Evolutionary conservation across 163 green algal species (phyloP).

Genomic region (Volvox carteri): DNA sequence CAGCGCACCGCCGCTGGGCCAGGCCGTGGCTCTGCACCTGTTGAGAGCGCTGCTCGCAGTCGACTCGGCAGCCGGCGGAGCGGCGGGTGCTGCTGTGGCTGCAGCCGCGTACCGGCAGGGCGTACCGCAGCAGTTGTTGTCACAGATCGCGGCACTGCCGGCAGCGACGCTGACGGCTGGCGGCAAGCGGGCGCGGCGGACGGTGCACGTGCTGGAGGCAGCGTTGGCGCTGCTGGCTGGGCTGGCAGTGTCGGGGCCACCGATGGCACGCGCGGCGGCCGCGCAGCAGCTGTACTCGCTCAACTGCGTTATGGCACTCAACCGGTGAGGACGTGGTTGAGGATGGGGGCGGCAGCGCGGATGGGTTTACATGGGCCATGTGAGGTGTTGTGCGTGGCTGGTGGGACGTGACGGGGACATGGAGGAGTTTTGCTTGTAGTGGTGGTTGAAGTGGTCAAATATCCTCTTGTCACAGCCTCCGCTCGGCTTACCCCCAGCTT

Average conservation of each 20-base stretch:
- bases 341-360: background rate
- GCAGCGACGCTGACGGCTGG: conserved; percentile 41
- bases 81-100: conserved; percentile 61
- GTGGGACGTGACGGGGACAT: no score
- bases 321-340: conserved; percentile 26
- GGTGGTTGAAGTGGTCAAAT: no score
- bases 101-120: conserved; percentile 60
- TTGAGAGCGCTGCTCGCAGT: conserved; percentile 71
- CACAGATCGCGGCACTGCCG: conserved; percentile 57
- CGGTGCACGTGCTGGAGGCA: conserved; percentile 71
- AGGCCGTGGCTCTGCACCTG: conserved; percentile 78
- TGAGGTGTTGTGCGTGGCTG: no score
- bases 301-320: conserved; percentile 64
- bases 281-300: conserved; percentile 69
- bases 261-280: conserved; percentile 39
- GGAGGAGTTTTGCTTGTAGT: no score
- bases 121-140: conserved; percentile 70
- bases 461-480: no score
- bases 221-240: conserved; percentile 79
- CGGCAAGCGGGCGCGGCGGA: conserved; percentile 43
- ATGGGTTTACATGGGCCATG: no score
- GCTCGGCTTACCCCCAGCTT: no score
- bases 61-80: conserved; percentile 53
- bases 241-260: conserved; percentile 66
- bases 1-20: conserved; percentile 56